These are phyloP conservation scores for Guyanaporus albipodus DNA, from an alignment of 768 basidiomycete species.

Conservation along the genomic window DNA sequence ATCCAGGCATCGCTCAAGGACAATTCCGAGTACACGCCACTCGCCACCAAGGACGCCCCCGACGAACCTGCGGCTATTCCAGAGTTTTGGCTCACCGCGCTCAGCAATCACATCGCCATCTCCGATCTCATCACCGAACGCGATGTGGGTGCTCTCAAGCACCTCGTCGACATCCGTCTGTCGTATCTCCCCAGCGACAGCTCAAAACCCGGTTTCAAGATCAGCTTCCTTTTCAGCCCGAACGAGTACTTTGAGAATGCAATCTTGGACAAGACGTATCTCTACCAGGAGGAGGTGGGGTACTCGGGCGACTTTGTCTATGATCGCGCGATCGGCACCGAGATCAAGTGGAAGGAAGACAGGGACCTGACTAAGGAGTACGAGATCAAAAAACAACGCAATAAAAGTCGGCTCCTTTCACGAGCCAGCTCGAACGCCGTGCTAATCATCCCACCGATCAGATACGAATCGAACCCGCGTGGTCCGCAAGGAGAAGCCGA, in stretches of 20 bases:
- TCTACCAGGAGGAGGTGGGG: slow-evolving; percentile 89
- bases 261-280: slow-evolving; percentile 87
- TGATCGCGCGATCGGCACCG: slow-evolving; percentile 86
- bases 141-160: slow-evolving; percentile 82
- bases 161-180: slow-evolving; percentile 75
- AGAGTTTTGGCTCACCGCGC: slow-evolving; percentile 97
- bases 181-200: slow-evolving; percentile 64
- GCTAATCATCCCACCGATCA: slow-evolving; percentile 26
- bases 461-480: slow-evolving; percentile 83
- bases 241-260: slow-evolving; percentile 90
- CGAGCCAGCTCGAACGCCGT: not conserved
- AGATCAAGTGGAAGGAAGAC: slow-evolving; percentile 97
- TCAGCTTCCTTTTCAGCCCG: slow-evolving; percentile 72
- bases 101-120: slow-evolving; percentile 86
- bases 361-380: slow-evolving; percentile 97
- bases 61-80: slow-evolving; percentile 56
- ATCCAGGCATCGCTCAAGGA: slow-evolving; percentile 70
- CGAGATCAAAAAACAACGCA: slow-evolving; percentile 98
- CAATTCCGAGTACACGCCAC: slow-evolving; percentile 62
- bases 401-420: slow-evolving; percentile 70
- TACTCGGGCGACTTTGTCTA: slow-evolving; percentile 97
- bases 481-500: slow-evolving; percentile 81
- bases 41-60: slow-evolving; percentile 51
- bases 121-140: slow-evolving; percentile 90
- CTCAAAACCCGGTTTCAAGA: slow-evolving; percentile 88